These are phyloP conservation scores for Eleusine indica DNA, from an alignment of 176 grass and related monocot species.

Conservation along the genomic window DNA sequence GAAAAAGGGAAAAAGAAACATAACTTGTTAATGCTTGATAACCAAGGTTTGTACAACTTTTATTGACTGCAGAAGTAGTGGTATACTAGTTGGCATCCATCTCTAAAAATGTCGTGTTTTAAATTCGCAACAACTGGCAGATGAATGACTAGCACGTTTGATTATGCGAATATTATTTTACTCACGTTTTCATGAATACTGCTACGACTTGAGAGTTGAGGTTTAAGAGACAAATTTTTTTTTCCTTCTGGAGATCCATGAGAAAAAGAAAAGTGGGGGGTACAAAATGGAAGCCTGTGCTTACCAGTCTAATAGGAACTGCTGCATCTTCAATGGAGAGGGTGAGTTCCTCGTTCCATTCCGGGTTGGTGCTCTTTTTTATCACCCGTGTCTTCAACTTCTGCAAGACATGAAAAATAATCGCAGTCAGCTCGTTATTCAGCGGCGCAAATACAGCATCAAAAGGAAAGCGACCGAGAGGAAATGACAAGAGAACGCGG, in stretches of 20 bases:
- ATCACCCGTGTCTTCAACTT: constrained; percentile 83
- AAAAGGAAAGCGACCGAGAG: background rate
- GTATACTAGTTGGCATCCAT: too few relatives aligned
- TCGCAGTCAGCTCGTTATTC: background rate
- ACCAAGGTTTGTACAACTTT: background rate
- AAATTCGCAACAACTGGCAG: background rate
- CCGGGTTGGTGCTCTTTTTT: constrained; percentile 67
- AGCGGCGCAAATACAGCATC: background rate
- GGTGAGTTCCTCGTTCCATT: constrained; percentile 93
- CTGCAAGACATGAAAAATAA: constrained; percentile 34
- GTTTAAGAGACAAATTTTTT: background rate
- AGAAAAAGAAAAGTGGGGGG: background rate
- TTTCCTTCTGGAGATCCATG: background rate
- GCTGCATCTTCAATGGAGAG: constrained; percentile 63
- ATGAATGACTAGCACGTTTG: background rate
- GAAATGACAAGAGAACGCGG: background rate
- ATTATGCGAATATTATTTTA: background rate
- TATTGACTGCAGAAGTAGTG: background rate
- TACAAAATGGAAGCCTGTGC: background rate
- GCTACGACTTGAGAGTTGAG: background rate
- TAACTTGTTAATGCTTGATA: background rate
- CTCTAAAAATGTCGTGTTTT: background rate
- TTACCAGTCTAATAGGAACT: constrained; percentile 58
- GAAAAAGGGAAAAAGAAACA: constrained; percentile 23
- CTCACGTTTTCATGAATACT: background rate